Evolutionary conservation across 2,329 filamentous ascomycete species (phyloP).

Genomic region (Clarireedia hainanense): DNA sequence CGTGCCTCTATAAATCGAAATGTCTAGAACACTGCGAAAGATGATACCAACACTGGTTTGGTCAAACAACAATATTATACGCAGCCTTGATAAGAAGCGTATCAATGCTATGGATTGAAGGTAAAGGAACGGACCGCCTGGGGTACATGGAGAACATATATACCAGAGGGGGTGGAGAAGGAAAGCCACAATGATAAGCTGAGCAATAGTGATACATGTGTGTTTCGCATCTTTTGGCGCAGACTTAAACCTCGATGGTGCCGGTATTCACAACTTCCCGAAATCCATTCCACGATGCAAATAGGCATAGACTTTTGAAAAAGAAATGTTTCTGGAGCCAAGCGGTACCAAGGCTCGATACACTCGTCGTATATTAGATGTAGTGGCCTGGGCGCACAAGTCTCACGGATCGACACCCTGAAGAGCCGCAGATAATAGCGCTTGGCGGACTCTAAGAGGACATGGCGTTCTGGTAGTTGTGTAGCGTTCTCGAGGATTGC

Average conservation of each 20-base stretch:
- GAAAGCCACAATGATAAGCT: neutral
- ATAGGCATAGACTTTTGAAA: no score
- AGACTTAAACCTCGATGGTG: neutral
- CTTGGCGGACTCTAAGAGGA: conserved; percentile 1
- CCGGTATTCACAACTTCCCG: neutral
- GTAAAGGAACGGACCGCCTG: no score
- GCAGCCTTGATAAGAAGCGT: no score
- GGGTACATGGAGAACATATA: no score
- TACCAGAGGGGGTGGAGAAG: neutral
- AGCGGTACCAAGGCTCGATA: neutral
- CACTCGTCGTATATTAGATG: neutral
- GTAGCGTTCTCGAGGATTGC: neutral
- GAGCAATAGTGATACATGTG: neutral
- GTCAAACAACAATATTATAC: no score
- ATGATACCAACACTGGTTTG: no score
- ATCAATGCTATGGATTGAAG: no score
- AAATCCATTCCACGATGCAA: no score
- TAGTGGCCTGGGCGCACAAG: no score
- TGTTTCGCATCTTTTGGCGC: neutral
- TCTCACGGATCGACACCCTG: neutral
- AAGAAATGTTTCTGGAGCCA: no score
- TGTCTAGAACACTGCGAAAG: no score
- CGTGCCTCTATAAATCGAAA: neutral
- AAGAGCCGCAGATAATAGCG: conserved; percentile 1
- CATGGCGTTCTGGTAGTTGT: neutral